Evolutionary conservation across 2,329 filamentous ascomycete species (phyloP).

Genomic region (Claviceps pazoutovae): DNA sequence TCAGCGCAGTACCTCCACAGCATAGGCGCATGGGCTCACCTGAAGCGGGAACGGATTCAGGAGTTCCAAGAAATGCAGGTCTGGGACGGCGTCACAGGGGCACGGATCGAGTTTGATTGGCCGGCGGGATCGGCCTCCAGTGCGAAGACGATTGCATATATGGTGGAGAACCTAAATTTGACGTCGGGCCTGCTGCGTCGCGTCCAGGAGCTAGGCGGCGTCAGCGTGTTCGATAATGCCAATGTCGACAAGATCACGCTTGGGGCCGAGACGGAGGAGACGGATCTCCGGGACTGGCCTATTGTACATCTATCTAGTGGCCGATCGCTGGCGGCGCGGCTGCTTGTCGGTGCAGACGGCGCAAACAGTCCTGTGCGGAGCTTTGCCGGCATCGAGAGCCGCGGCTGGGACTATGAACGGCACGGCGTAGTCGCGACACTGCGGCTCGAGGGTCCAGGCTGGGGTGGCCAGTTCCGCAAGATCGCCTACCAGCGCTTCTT

Average conservation of each 20-base stretch:
- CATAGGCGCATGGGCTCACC: slow-evolving; percentile 74
- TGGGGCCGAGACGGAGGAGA: slow-evolving; percentile 51
- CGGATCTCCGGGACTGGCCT: slow-evolving; percentile 80
- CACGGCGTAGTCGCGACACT: slow-evolving; percentile 88
- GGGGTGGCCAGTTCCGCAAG: slow-evolving; percentile 41
- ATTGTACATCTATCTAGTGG: slow-evolving; percentile 60
- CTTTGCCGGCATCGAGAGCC: slow-evolving; percentile 73
- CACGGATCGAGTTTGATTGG: slow-evolving; percentile 83
- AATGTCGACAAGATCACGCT: slow-evolving; percentile 69
- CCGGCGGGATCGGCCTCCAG: slow-evolving; percentile 25
- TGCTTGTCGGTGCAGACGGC: slow-evolving; percentile 86
- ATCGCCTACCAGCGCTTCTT: slow-evolving; percentile 93
- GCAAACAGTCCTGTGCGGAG: slow-evolving; percentile 85
- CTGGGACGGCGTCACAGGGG: slow-evolving; percentile 86
- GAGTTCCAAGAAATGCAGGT: slow-evolving; percentile 94
- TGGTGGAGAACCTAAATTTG: slow-evolving; percentile 90
- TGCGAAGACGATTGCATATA: slow-evolving; percentile 69
- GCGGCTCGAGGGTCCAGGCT: slow-evolving; percentile 48
- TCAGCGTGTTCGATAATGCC: slow-evolving; percentile 61
- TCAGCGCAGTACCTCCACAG: slow-evolving; percentile 70
- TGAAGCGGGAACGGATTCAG: slow-evolving; percentile 62
- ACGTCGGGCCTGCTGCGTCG: slow-evolving; percentile 63
- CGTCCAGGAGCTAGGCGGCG: slow-evolving; percentile 52
- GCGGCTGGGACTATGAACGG: slow-evolving; percentile 86
- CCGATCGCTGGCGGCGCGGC: slow-evolving; percentile 57